Percentiles rank a stretch among this genome's conserved stretches.
Evolutionary conservation across 31 red algal species (phyloP).

Genomic region (Asparagopsis taxiformis): DNA sequence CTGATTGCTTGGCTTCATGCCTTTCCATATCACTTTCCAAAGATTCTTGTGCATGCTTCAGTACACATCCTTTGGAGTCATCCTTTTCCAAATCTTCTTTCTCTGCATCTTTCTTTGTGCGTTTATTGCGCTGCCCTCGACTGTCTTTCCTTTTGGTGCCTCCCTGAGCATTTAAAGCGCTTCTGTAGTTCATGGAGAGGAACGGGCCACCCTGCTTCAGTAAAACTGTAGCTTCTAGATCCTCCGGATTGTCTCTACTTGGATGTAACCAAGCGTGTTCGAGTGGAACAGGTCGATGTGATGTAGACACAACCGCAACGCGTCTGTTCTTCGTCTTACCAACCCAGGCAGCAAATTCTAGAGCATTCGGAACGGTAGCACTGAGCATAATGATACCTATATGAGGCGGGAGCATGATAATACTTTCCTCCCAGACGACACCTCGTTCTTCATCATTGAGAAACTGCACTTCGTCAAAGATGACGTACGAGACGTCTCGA

Average conservation of each 20-base stretch:
- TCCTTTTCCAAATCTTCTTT: neutral
- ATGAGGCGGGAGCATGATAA: constrained; percentile 78
- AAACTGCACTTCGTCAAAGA: constrained; percentile 93
- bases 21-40: no score
- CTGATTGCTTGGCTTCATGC: no score
- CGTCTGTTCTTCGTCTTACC: constrained; percentile 49
- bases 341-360: constrained; percentile 78
- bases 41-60: no score
- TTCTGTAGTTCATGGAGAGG: neutral
- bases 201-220: constrained; percentile 21
- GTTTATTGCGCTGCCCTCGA: neutral
- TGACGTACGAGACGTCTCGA: constrained; percentile 65
- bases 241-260: neutral
- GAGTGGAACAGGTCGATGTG: constrained; percentile 73
- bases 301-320: constrained; percentile 63
- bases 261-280: constrained; percentile 55
- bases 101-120: neutral
- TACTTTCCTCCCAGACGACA: constrained; percentile 86
- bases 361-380: constrained; percentile 82
- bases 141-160: neutral
- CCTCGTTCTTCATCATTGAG: constrained; percentile 87
- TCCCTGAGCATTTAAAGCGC: constrained; percentile 2
- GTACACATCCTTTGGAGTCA: neutral
- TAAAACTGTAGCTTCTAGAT: constrained; percentile 2
- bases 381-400: constrained; percentile 71